These are phyloP conservation scores for Heterobasidion parviporum DNA, from an alignment of 1,284 basidiomycete species.

Conservation along the genomic window DNA sequence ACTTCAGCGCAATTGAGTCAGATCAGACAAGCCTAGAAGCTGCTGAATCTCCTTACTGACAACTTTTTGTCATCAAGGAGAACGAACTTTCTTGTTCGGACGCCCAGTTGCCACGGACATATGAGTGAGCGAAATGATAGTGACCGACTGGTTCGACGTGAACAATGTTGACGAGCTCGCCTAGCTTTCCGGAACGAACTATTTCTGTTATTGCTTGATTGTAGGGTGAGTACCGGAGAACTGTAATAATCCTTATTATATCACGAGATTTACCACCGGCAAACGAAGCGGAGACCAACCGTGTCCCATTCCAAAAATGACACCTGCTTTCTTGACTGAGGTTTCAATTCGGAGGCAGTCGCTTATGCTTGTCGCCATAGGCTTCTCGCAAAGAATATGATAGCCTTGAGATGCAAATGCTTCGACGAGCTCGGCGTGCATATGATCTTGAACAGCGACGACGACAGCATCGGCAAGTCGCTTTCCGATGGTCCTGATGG, in stretches of 20 bases:
- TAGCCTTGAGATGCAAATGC: constrained; percentile 77
- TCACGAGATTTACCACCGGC: background rate
- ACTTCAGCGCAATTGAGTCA: constrained; percentile 26
- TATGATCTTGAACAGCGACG: constrained; percentile 68
- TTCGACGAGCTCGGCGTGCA: constrained; percentile 66
- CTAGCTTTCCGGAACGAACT: constrained; percentile 62
- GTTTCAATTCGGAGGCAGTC: constrained; percentile 73
- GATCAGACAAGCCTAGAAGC: background rate
- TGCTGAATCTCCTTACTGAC: constrained; percentile 49
- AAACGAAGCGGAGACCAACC: constrained; percentile 33
- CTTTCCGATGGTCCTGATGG: constrained; percentile 49
- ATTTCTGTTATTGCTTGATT: constrained; percentile 61
- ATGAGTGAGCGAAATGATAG: constrained; percentile 82
- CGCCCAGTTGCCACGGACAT: constrained; percentile 76
- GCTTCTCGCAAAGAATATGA: constrained; percentile 85
- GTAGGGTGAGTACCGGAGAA: constrained; percentile 82
- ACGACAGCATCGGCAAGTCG: constrained; percentile 76
- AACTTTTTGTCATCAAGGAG: constrained; percentile 81
- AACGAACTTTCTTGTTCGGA: constrained; percentile 67
- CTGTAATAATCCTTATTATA: constrained; percentile 33
- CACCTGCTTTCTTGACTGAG: constrained; percentile 55
- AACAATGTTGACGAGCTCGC: constrained; percentile 71
- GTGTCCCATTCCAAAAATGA: constrained; percentile 82
- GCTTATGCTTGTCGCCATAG: constrained; percentile 70
- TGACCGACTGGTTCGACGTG: constrained; percentile 75